Evolutionary conservation across 129 eudicot genomes (phyloP), one percentile per base, ranked within the genome.

Genomic region (Flaveria linearis): DNA sequence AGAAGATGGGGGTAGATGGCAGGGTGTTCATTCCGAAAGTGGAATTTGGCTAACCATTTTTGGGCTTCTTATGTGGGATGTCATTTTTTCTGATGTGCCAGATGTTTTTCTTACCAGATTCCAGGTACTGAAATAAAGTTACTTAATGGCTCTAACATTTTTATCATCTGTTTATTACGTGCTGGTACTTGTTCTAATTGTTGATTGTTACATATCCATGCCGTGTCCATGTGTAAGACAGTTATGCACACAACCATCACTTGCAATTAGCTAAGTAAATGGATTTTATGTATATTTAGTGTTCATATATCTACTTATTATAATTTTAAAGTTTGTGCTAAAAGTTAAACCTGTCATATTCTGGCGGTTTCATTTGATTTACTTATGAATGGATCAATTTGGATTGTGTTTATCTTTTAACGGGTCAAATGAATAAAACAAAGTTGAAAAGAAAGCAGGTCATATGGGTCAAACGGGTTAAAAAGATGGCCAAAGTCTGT

Each of bases 1-100:
- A 76, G 93, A 93, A 79, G 93, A 88, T 42, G 98, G 91, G n/a
- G 97, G 98, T 74, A 84, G 83, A 49, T 93, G 98, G 98, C 88
- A 90, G 53, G 97, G 97, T 72, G 87, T 93, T 68, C 98, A 93
- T 81, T 78, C 98, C 25, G 98, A 93, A 82, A 88, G 93, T 65
- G 98, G 98, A 45, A 85, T 93, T 74, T 93, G 98, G 98, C 74
- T 88, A 46, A 93, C 97, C 68, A 70, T 93, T 58, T 93, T 90
- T 71, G 93, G 98, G 25, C 82, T 90, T 72, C 89, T 93, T 69
- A 87, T 93, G 97, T 93, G 98, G 98, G 98, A 93, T 84, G 65
- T 83, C 22, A 85, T 93, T 23, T 93, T 93, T 84, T 81, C 98
- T 50, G 96, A 93, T 36, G 83, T 90, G 42, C 87, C 98, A 10